These are phyloP conservation scores for Pichia membranifaciens DNA, from an alignment of 805 yeast genomes.

Conservation along the genomic window DNA sequence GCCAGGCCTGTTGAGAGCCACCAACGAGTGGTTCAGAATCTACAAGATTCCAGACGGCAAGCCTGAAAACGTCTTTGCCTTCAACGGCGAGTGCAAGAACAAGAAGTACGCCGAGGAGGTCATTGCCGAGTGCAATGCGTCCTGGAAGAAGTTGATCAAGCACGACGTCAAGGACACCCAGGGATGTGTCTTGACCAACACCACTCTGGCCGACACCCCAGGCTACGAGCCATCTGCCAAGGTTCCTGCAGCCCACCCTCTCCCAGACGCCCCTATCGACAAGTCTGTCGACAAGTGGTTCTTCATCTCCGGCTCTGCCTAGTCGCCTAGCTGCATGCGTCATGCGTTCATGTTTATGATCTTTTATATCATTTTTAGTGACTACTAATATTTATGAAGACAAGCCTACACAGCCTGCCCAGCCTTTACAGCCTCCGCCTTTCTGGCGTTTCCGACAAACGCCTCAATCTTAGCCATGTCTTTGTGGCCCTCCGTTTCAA, in stretches of 20 bases:
- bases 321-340: conserved; percentile 5
- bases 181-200: conserved; percentile 71
- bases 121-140: conserved; percentile 72
- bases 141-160: conserved; percentile 72
- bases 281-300: conserved; percentile 97
- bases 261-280: conserved; percentile 91
- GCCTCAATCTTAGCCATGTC: conserved; percentile 54
- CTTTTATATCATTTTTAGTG: no score
- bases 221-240: conserved; percentile 44
- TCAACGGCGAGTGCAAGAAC: conserved; percentile 87
- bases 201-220: conserved; percentile 58
- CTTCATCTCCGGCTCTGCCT: conserved; percentile 79
- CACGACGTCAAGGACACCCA: conserved; percentile 55
- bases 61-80: conserved; percentile 95
- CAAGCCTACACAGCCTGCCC: no score
- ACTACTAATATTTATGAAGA: no score
- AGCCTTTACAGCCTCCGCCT: no score
- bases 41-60: conserved; percentile 98
- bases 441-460: conserved; percentile 57
- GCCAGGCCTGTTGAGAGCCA: conserved; percentile 90
- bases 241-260: conserved; percentile 66
- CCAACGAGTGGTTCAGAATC: conserved; percentile 97
- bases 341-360: no score
- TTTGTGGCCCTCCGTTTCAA: conserved; percentile 73
- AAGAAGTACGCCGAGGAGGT: conserved; percentile 81